phyloP scores from a whole-genome alignment of 2,329 filamentous ascomycete species.

The Xylaria sp. region DNA sequence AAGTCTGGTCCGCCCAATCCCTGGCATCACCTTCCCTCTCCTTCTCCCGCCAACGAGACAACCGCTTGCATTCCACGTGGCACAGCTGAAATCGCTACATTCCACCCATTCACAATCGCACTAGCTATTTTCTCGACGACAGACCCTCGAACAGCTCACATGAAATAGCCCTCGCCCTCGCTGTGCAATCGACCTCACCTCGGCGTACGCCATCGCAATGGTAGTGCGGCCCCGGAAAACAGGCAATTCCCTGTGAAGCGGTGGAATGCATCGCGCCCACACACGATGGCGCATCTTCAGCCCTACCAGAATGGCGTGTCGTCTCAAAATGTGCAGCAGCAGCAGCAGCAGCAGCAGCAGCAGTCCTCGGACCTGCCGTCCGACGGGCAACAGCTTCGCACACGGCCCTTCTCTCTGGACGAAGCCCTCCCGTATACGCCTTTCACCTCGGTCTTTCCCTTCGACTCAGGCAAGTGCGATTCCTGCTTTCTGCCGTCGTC shows the following conservation, averaged over 20 bases:
- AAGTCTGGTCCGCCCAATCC: no score
- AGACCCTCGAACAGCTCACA: conserved; percentile 11
- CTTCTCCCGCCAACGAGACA: conserved; percentile 2
- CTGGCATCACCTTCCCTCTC: conserved; percentile 11
- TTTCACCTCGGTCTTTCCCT: conserved; percentile 81
- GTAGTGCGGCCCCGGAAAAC: conserved; percentile 27
- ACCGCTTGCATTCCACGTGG: conserved; percentile 2
- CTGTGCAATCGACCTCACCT: conserved; percentile 11
- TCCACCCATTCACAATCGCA: background rate
- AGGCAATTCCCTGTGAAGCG: conserved; percentile 34
- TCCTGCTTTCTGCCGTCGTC: conserved; percentile 25
- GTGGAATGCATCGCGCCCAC: conserved; percentile 30
- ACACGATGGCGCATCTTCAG: conserved; percentile 45
- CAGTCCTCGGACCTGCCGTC: conserved; percentile 13
- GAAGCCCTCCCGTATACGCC: conserved; percentile 86
- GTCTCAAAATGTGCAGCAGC: conserved; percentile 37
- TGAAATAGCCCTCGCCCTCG: conserved; percentile 10
- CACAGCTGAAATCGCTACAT: conserved; percentile 10
- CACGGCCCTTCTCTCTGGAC: conserved; percentile 69
- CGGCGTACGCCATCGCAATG: conserved; percentile 33
- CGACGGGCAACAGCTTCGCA: conserved; percentile 39
- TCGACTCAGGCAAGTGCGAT: conserved; percentile 72
- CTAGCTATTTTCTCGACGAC: background rate
- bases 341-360: conserved; percentile 13
- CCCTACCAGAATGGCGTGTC: conserved; percentile 44